Evolutionary conservation across 1,139 yeast species (phyloP).

Genomic region (Lodderomyces theae): DNA sequence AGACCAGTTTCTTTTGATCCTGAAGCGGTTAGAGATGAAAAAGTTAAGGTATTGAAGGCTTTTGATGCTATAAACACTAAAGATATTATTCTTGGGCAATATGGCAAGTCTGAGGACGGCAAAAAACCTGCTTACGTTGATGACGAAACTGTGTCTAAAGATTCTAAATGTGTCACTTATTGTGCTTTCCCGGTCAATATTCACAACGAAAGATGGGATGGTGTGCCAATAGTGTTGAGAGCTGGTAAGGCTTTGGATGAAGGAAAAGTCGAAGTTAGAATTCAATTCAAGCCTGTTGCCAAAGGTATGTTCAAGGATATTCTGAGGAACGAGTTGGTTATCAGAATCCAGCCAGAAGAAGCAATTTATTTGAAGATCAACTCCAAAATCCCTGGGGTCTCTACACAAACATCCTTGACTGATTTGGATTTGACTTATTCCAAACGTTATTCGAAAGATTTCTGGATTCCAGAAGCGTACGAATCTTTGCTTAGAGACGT

Average conservation of each 20-base stretch:
- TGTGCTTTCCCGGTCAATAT: slow-evolving; percentile 81
- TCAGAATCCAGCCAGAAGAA: slow-evolving; percentile 92
- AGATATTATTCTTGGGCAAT: slow-evolving; percentile 84
- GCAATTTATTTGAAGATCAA: slow-evolving; percentile 90
- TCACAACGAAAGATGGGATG: slow-evolving; percentile 95
- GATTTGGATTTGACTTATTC: slow-evolving; percentile 88
- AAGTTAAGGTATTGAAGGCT: slow-evolving; percentile 86
- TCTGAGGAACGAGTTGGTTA: slow-evolving; percentile 88
- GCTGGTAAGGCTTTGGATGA: slow-evolving; percentile 96
- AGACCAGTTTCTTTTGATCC: slow-evolving; percentile 88
- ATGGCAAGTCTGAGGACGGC: slow-evolving; percentile 80
- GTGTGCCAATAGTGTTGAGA: slow-evolving; percentile 91
- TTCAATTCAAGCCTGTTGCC: slow-evolving; percentile 86
- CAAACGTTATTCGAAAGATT: slow-evolving; percentile 72
- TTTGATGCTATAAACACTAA: slow-evolving; percentile 63
- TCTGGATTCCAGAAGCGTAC: slow-evolving; percentile 97
- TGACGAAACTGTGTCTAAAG: slow-evolving; percentile 83
- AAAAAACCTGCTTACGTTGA: slow-evolving; percentile 86
- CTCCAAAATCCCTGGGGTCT: slow-evolving; percentile 89
- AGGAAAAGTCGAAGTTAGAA: slow-evolving; percentile 89
- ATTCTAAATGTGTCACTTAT: slow-evolving; percentile 85
- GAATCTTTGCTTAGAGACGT: slow-evolving; percentile 94
- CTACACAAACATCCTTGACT: slow-evolving; percentile 76
- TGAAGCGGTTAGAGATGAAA: slow-evolving; percentile 93
- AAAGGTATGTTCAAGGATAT: slow-evolving; percentile 78